Evolutionary conservation across 2,329 filamentous ascomycete species (phyloP).

Genomic region (Annulohypoxylon truncatum): DNA sequence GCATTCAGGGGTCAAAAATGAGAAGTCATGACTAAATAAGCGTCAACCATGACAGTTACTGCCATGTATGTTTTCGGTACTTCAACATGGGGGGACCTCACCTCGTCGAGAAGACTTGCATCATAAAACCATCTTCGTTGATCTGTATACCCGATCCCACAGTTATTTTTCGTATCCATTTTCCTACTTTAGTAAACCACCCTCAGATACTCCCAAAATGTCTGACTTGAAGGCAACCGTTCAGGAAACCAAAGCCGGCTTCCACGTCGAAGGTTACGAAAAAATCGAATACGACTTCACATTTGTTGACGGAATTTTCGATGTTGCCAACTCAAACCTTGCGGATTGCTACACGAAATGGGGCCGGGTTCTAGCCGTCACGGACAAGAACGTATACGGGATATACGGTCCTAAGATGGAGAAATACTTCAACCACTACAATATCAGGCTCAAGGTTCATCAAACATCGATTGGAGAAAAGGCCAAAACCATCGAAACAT

Average conservation of each 20-base stretch:
- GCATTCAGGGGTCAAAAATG: constrained; percentile 1
- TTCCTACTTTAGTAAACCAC: too few relatives aligned
- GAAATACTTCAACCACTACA: constrained; percentile 73
- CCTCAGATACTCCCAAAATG: constrained; percentile 56
- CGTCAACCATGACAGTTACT: constrained; percentile 3
- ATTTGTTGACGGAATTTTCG: constrained; percentile 77
- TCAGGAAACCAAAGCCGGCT: constrained; percentile 70
- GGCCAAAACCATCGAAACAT: constrained; percentile 77
- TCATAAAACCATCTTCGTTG: not conserved
- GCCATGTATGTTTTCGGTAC: constrained; percentile 8
- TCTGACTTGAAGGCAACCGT: constrained; percentile 77
- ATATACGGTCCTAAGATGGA: constrained; percentile 75
- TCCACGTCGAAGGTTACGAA: constrained; percentile 78
- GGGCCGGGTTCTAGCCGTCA: constrained; percentile 74
- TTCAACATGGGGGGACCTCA: constrained; percentile 19
- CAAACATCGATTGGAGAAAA: constrained; percentile 81
- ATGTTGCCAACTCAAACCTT: constrained; percentile 68
- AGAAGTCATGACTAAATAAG: constrained; percentile 37
- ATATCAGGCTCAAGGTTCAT: constrained; percentile 72
- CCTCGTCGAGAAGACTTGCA: not conserved
- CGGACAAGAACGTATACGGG: constrained; percentile 77
- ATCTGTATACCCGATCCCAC: not conserved
- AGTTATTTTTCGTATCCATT: too few relatives aligned
- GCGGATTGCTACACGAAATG: constrained; percentile 73
- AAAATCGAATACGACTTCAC: constrained; percentile 82